phyloP scores from a whole-genome alignment of 78 protist genomes.

The Tieghemostelium lacteum region DNA sequence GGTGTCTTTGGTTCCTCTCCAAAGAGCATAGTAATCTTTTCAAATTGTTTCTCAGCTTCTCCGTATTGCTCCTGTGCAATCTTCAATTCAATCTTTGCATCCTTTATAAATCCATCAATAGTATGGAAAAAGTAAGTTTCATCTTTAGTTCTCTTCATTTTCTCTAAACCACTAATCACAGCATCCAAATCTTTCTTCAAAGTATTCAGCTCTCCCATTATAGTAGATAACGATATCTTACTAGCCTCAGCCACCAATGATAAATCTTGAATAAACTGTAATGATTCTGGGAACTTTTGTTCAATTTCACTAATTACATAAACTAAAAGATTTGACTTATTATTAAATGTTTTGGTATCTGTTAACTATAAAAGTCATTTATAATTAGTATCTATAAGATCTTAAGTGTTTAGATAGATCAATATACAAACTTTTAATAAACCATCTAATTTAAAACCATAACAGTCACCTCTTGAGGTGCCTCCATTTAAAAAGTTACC shows the following conservation, averaged over 20 bases:
- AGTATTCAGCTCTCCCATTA: slow-evolving; percentile 5
- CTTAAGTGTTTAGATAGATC: background rate
- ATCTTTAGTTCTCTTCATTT: slow-evolving; percentile 45
- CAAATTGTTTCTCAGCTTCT: slow-evolving; percentile 27
- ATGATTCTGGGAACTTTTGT: slow-evolving; percentile 33
- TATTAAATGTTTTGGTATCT: slow-evolving; percentile 62
- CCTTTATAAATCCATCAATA: slow-evolving; percentile 56
- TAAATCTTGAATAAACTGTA: slow-evolving; percentile 38
- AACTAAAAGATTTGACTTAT: slow-evolving; percentile 54
- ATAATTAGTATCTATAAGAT: too few relatives aligned
- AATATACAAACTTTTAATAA: slow-evolving; percentile 22
- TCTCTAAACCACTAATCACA: slow-evolving; percentile 23
- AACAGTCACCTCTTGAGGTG: slow-evolving; percentile 80
- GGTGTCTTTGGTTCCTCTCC: slow-evolving; percentile 69
- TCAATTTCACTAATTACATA: slow-evolving; percentile 46
- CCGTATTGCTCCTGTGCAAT: slow-evolving; percentile 44
- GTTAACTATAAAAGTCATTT: slow-evolving; percentile 1
- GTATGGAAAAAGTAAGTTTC: slow-evolving; percentile 51
- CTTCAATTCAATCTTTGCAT: slow-evolving; percentile 54
- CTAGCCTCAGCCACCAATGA: slow-evolving; percentile 8
- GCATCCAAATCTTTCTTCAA: slow-evolving; percentile 53
- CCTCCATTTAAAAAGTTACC: slow-evolving; percentile 87
- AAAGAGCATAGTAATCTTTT: slow-evolving; percentile 19
- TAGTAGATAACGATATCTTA: slow-evolving; percentile 26
- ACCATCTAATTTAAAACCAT: slow-evolving; percentile 80